These are phyloP conservation scores for Suhomyces ambrosiae DNA, from an alignment of 1,139 yeast species.

Conservation along the genomic window DNA sequence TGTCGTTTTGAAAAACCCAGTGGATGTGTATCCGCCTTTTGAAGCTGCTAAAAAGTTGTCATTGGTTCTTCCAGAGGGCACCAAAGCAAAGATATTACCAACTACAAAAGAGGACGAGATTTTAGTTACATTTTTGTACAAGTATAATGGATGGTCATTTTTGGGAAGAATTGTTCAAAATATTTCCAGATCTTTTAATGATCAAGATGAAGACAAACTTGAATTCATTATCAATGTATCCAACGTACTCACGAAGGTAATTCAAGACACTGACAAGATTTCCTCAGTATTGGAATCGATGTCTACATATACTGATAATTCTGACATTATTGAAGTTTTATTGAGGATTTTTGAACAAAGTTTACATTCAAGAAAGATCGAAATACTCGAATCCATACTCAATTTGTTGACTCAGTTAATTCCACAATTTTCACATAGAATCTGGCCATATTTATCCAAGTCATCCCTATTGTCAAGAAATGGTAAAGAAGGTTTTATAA, in stretches of 20 bases:
- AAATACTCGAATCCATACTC: slow-evolving; percentile 49
- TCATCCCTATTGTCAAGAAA: slow-evolving; percentile 65
- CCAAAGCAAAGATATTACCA: slow-evolving; percentile 71
- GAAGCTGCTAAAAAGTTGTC: slow-evolving; percentile 49
- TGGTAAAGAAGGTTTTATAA: slow-evolving; percentile 70
- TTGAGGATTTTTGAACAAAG: slow-evolving; percentile 70
- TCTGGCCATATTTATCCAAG: slow-evolving; percentile 77
- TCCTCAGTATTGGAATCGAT: slow-evolving; percentile 53
- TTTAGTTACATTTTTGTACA: slow-evolving; percentile 69
- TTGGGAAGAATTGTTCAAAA: slow-evolving; percentile 78
- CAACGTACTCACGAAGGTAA: slow-evolving; percentile 51
- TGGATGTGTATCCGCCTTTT: slow-evolving; percentile 54
- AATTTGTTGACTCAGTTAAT: slow-evolving; percentile 53
- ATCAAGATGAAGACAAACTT: slow-evolving; percentile 37
- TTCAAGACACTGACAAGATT: slow-evolving; percentile 43
- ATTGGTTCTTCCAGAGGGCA: slow-evolving; percentile 49
- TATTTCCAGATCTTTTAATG: slow-evolving; percentile 44
- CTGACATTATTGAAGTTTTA: slow-evolving; percentile 70
- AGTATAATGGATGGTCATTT: slow-evolving; percentile 85
- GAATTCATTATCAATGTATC: slow-evolving; percentile 51
- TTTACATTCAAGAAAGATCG: slow-evolving; percentile 54
- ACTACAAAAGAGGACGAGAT: slow-evolving; percentile 43
- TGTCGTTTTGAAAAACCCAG: slow-evolving; percentile 40
- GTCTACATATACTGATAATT: slow-evolving; percentile 62
- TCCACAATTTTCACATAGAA: slow-evolving; percentile 58